These are phyloP conservation scores for Hebeloma cylindrosporum DNA, from an alignment of 768 basidiomycete genomes.

Conservation along the genomic window DNA sequence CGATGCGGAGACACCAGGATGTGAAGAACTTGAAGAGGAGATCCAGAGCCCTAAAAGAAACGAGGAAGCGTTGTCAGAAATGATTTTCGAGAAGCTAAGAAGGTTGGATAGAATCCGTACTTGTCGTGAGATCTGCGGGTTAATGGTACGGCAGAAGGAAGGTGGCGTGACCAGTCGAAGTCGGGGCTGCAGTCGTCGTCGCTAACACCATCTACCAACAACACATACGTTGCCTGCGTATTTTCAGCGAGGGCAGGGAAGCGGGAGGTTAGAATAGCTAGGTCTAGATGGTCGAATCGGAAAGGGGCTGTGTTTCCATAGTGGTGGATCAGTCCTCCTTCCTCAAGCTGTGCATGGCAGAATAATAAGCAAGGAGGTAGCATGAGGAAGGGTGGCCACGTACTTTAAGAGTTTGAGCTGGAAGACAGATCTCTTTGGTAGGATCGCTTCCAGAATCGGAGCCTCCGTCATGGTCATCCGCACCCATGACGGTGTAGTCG, in stretches of 20 bases:
- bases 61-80: not conserved
- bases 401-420: slow-evolving; percentile 41
- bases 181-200: slow-evolving; percentile 41
- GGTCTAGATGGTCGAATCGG: slow-evolving; percentile 33
- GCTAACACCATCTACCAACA: slow-evolving; percentile 41
- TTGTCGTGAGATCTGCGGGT: slow-evolving; percentile 45
- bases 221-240: slow-evolving; percentile 38
- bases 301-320: slow-evolving; percentile 46
- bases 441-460: slow-evolving; percentile 25
- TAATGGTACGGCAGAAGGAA: slow-evolving; percentile 42
- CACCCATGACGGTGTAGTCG: slow-evolving; percentile 10
- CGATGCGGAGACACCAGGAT: slow-evolving; percentile 49
- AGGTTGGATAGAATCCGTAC: slow-evolving; percentile 24
- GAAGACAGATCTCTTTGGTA: slow-evolving; percentile 38
- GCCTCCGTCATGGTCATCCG: slow-evolving; percentile 24
- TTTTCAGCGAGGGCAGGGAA: slow-evolving; percentile 40
- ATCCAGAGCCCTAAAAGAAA: slow-evolving; percentile 37
- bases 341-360: slow-evolving; percentile 33
- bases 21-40: slow-evolving; percentile 49
- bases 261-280: slow-evolving; percentile 29
- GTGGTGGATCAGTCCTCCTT: slow-evolving; percentile 36
- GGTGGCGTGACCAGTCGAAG: slow-evolving; percentile 51
- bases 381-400: slow-evolving; percentile 8
- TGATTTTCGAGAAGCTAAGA: not conserved
- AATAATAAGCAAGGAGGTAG: not conserved